Evolutionary conservation across 148 eudicot species (phyloP).

Genomic region (Gaultheria prostrata): DNA sequence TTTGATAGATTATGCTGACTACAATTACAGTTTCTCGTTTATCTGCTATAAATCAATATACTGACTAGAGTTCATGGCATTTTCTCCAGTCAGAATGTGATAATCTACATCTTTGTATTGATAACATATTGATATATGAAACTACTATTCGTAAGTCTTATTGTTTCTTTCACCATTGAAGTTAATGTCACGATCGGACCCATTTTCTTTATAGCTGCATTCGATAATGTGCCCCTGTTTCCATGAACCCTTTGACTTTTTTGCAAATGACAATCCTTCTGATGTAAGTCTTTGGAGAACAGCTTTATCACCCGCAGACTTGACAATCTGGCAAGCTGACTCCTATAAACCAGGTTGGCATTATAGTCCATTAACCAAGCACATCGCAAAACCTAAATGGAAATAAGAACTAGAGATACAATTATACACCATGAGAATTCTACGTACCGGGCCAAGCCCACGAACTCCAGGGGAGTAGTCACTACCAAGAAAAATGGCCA

Average conservation of each 20-base stretch:
- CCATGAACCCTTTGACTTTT: constrained; percentile 49
- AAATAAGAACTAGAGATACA: background rate
- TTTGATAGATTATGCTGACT: background rate
- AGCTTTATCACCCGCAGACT: constrained; percentile 54
- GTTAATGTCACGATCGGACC: constrained; percentile 22
- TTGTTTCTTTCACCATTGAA: constrained; percentile 35
- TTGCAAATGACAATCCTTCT: constrained; percentile 59
- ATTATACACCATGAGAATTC: constrained; percentile 2
- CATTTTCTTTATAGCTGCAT: constrained; percentile 45
- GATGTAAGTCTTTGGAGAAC: constrained; percentile 58
- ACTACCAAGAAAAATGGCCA: constrained; percentile 84
- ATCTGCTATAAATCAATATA: background rate
- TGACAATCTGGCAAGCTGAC: constrained; percentile 71
- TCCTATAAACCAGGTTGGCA: constrained; percentile 43
- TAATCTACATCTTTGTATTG: background rate
- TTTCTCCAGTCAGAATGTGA: background rate
- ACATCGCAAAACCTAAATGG: constrained; percentile 1
- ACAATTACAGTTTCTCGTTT: background rate
- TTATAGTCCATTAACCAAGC: constrained; percentile 2
- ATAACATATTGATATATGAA: background rate
- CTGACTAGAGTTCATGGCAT: background rate
- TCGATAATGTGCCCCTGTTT: constrained; percentile 36
- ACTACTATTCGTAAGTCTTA: background rate
- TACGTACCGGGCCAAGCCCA: constrained; percentile 80
- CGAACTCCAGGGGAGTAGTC: constrained; percentile 83